Percentiles rank a stretch among this genome's conserved stretches.
phyloP scores from a whole-genome alignment of 202 grass and related monocot species.

The Saccharum hybrid region DNA sequence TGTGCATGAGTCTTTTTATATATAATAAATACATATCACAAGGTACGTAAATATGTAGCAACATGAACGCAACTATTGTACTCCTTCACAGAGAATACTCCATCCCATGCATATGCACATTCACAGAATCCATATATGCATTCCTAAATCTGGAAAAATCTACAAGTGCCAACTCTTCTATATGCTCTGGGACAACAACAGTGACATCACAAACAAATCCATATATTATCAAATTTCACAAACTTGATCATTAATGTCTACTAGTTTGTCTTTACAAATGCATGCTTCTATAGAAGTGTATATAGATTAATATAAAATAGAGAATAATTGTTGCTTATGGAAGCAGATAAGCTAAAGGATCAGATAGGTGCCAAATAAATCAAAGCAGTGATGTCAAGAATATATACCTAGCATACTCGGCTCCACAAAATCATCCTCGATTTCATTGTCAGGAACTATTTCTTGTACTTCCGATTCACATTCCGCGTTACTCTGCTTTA shows the following conservation, averaged over 20 bases:
- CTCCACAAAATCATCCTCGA: neutral
- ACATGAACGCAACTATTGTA: too few relatives aligned
- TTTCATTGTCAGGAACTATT: neutral
- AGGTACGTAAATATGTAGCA: too few relatives aligned
- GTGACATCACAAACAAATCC: neutral
- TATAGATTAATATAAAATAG: too few relatives aligned
- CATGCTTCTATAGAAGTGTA: too few relatives aligned
- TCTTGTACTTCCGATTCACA: neutral
- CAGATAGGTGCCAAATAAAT: too few relatives aligned
- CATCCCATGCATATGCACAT: too few relatives aligned
- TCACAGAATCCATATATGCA: too few relatives aligned
- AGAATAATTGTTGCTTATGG: too few relatives aligned
- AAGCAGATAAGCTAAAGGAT: too few relatives aligned
- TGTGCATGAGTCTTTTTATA: neutral
- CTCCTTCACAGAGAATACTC: neutral
- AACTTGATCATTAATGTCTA: neutral
- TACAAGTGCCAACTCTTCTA: neutral
- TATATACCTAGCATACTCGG: slow-evolving; percentile 21
- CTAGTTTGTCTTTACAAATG: too few relatives aligned
- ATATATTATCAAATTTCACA: neutral
- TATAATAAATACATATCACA: neutral
- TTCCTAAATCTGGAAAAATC: neutral
- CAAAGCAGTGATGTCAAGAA: neutral
- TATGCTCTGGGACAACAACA: too few relatives aligned
- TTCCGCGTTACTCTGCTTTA: too few relatives aligned